Evolutionary conservation across 805 yeast genomes (phyloP), one percentile per base, ranked within the genome.

Genomic region (Brettanomyces custersianus): DNA sequence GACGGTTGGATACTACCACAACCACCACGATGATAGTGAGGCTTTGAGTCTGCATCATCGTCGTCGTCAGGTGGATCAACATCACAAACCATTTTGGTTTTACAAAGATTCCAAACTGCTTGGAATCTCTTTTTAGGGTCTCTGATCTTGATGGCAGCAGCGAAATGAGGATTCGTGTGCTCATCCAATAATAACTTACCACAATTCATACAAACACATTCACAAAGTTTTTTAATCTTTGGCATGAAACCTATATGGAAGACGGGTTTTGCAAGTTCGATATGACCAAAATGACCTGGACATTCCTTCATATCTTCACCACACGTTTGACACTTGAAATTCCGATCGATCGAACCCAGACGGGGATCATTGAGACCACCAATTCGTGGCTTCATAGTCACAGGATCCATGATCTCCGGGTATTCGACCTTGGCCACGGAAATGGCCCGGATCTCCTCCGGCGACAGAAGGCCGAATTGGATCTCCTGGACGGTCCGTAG

Each of bases 401-500:
- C 77, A 60, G 88, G 96, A 60, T 92, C 98, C 95, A 92, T 92
- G n/a, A 96, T 92, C 63, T 92, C 99, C 17, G 99, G 98, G 54
- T 83, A 92, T 62, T 90, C 96, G 54, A 92, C 86, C 57, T 92
- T 92, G 29, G 96, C 97, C 41, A 94, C 98, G 43, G 96, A 85
- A 47, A 92, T 88, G 34, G 97, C 96, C 62, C 96, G 82, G 45
- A 81, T 72, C 69, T 92, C 98, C 66, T 92, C 98, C 20, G 99
- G 98, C 21, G 97, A 87, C 44, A 92, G 76, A 52, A 92, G 77
- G 44, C 99, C 98, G 69, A 92, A 94, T 69, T 92, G 98, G 57
- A 88, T 77, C 72, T 92, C 98, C 65, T 88, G 90, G 44, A 92
- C 88, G 35, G 96, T 80, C 62, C 97, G 86, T 62, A 92, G 76